These are phyloP conservation scores for Neurospora discreta DNA, from an alignment of 495 filamentous ascomycete genomes.

Conservation along the genomic window DNA sequence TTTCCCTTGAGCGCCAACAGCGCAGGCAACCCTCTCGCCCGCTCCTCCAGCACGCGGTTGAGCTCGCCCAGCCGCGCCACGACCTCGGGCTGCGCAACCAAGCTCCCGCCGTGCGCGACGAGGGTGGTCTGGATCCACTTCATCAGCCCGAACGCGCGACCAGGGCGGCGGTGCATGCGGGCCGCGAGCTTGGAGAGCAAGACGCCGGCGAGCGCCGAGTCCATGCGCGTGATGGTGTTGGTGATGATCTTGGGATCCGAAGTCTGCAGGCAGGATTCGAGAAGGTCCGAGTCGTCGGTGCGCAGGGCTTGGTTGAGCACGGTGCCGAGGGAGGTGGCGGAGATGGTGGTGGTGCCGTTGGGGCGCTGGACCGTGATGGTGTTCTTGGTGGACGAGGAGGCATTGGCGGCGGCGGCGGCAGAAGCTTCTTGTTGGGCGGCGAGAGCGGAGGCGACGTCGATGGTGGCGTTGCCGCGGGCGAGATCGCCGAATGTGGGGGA, in stretches of 20 bases:
- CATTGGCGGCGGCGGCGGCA: slow-evolving; percentile 7
- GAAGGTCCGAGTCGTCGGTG: slow-evolving; percentile 76
- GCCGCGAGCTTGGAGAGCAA: slow-evolving; percentile 78
- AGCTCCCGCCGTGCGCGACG: slow-evolving; percentile 85
- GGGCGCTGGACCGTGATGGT: slow-evolving; percentile 27
- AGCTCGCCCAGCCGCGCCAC: slow-evolving; percentile 66
- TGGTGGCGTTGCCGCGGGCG: slow-evolving; percentile 59
- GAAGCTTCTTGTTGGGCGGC: slow-evolving; percentile 30
- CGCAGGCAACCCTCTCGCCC: slow-evolving; percentile 69
- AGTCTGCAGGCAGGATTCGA: slow-evolving; percentile 84
- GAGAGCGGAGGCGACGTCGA: slow-evolving; percentile 63
- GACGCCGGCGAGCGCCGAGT: slow-evolving; percentile 64
- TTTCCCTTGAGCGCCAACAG: slow-evolving; percentile 85
- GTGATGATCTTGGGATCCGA: slow-evolving; percentile 64
- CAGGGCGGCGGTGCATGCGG: slow-evolving; percentile 75
- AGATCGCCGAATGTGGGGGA: slow-evolving; percentile 71
- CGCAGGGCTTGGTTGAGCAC: slow-evolving; percentile 86
- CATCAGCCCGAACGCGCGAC: slow-evolving; percentile 82
- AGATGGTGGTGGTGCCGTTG: slow-evolving; percentile 40
- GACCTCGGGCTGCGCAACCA: slow-evolving; percentile 70
- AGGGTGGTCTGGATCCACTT: slow-evolving; percentile 94
- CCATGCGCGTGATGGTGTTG: slow-evolving; percentile 78
- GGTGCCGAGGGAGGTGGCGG: slow-evolving; percentile 72
- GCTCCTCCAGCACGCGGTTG: slow-evolving; percentile 72
- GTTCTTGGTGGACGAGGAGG: background rate